Evolutionary conservation across 805 yeast species (phyloP).

Genomic region (Myxozyma nipponensis): DNA sequence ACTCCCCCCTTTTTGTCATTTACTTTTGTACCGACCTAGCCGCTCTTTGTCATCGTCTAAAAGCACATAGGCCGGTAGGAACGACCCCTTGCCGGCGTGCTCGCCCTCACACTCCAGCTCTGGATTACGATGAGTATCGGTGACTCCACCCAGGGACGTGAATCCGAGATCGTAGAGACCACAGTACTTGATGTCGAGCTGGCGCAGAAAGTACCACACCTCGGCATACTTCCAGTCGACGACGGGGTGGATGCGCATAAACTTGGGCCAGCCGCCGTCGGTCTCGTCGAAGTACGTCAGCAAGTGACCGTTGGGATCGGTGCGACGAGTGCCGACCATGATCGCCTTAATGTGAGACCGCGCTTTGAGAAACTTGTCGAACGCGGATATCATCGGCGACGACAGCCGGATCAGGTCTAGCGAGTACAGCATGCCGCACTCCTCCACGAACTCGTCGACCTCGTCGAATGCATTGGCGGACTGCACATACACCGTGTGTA

Average conservation of each 20-base stretch:
- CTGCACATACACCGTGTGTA: conserved; percentile 70
- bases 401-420: conserved; percentile 45
- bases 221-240: conserved; percentile 81
- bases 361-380: conserved; percentile 53
- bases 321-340: conserved; percentile 79
- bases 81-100: conserved; percentile 49
- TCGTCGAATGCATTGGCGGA: conserved; percentile 69
- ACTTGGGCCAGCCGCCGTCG: conserved; percentile 88
- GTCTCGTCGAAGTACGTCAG: conserved; percentile 65
- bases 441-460: conserved; percentile 59
- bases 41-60: conserved; percentile 59
- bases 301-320: conserved; percentile 76
- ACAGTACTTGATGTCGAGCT: conserved; percentile 64
- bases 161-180: conserved; percentile 74
- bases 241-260: conserved; percentile 80
- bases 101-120: conserved; percentile 40
- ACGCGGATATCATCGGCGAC: conserved; percentile 61
- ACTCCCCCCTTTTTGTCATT: too few relatives aligned
- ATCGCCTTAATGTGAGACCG: conserved; percentile 63
- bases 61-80: conserved; percentile 46
- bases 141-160: conserved; percentile 81
- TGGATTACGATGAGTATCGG: conserved; percentile 72
- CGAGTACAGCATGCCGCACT: conserved; percentile 52
- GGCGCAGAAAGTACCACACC: conserved; percentile 77
- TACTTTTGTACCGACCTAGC: conserved; percentile 38